Percentiles rank a stretch among this genome's conserved stretches.
Conservation (phyloP, 2,329 filamentous ascomycete species). For the Clonostachys solani region DNA sequence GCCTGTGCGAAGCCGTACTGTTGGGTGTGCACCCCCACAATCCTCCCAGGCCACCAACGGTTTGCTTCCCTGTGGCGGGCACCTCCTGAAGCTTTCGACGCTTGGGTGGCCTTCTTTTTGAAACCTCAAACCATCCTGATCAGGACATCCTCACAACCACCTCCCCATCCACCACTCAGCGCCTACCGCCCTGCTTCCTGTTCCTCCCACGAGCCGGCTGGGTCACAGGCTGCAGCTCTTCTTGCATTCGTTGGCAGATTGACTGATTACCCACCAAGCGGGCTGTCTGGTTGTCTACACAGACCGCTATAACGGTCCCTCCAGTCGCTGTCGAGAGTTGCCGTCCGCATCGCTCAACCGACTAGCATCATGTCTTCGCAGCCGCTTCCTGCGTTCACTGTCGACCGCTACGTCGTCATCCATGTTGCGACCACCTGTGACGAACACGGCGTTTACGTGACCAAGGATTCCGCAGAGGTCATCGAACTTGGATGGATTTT, state of each 20-base stretch:
- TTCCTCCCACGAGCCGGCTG: conserved; percentile 20
- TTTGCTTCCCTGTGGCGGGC: conserved; percentile 12
- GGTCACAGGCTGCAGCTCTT: conserved; percentile 28
- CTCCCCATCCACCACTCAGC: background rate
- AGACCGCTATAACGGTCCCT: background rate
- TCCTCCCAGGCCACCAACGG: conserved; percentile 10
- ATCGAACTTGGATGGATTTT: conserved; percentile 99
- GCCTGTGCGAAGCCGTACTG: too few species aligned
- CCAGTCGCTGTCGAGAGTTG: too few species aligned
- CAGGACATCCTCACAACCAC: background rate
- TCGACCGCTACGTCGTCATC: conserved; percentile 97
- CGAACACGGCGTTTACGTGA: conserved; percentile 98
- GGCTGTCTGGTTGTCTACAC: conserved; percentile 5
- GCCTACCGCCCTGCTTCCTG: background rate
- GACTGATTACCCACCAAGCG: background rate
- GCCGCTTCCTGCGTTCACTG: conserved; percentile 55
- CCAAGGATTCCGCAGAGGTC: conserved; percentile 97
- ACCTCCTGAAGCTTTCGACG: conserved; percentile 18
- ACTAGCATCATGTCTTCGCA: conserved; percentile 26
- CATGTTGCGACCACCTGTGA: conserved; percentile 99
- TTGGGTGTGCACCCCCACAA: conserved; percentile 1
- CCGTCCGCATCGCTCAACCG: too few species aligned
- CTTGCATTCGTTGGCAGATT: conserved; percentile 8
- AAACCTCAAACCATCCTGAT: background rate
- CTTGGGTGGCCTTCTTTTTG: background rate